Percentiles rank a stretch among this genome's conserved stretches.
Evolutionary conservation across 2,329 filamentous ascomycete species (phyloP).

Genomic region (Camptophora hylomeconis): DNA sequence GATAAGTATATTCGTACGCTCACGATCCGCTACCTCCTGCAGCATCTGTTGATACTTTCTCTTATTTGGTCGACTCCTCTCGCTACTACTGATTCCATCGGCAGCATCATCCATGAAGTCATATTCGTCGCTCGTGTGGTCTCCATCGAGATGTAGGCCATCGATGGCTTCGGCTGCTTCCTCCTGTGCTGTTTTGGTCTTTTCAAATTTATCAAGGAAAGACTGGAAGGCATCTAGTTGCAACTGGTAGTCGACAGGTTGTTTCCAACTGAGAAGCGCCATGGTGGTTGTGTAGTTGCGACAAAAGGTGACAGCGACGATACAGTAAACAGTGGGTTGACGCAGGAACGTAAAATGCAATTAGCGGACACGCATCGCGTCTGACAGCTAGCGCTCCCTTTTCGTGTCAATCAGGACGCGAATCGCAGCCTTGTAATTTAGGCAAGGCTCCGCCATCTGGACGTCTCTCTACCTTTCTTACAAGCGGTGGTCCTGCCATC

Average conservation of each 20-base stretch:
- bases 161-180: slow-evolving; percentile 68
- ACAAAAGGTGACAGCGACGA: too few species aligned
- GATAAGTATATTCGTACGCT: slow-evolving; percentile 63
- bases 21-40: slow-evolving; percentile 74
- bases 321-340: too few species aligned
- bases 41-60: slow-evolving; percentile 81
- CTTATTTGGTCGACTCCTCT: slow-evolving; percentile 45
- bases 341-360: background rate
- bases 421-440: too few species aligned
- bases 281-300: slow-evolving; percentile 36
- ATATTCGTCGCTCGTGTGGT: slow-evolving; percentile 78
- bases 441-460: too few species aligned
- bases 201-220: slow-evolving; percentile 83
- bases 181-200: slow-evolving; percentile 50
- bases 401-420: too few species aligned
- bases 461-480: too few species aligned
- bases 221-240: slow-evolving; percentile 73
- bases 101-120: slow-evolving; percentile 82
- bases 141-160: slow-evolving; percentile 73
- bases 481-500: too few species aligned
- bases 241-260: slow-evolving; percentile 73
- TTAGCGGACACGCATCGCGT: slow-evolving; percentile 1
- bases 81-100: slow-evolving; percentile 35
- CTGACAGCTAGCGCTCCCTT: too few species aligned
- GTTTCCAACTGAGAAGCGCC: slow-evolving; percentile 71